phyloP scores from a whole-genome alignment of 441 rosid genomes.

The Heliophila coronopifolia region DNA sequence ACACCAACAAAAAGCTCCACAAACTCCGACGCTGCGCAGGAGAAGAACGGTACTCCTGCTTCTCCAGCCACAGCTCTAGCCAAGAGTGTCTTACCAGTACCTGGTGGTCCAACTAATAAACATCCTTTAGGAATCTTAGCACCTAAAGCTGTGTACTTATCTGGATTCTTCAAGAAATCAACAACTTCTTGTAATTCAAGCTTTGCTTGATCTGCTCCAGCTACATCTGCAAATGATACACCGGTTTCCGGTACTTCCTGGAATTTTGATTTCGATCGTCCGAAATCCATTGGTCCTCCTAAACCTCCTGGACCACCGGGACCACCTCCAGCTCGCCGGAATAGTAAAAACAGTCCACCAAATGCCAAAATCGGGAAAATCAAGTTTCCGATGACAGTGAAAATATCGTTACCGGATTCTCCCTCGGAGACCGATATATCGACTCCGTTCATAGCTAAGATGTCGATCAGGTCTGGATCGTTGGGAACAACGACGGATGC shows the following conservation, averaged over 20 bases:
- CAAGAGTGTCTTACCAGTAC: slow-evolving; percentile 77
- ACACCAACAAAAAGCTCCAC: slow-evolving; percentile 84
- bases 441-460: slow-evolving; percentile 85
- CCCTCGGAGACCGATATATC: slow-evolving; percentile 91
- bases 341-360: slow-evolving; percentile 74
- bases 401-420: slow-evolving; percentile 69
- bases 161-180: slow-evolving; percentile 88
- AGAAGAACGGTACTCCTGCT: slow-evolving; percentile 75
- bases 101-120: slow-evolving; percentile 85
- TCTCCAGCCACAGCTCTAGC: slow-evolving; percentile 88
- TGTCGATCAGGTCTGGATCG: slow-evolving; percentile 89
- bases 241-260: slow-evolving; percentile 98
- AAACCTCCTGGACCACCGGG: slow-evolving; percentile 90
- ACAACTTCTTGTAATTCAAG: slow-evolving; percentile 88
- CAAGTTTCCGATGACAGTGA: slow-evolving; percentile 65
- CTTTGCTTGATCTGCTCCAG: slow-evolving; percentile 91
- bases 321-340: slow-evolving; percentile 82
- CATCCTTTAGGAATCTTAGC: slow-evolving; percentile 95
- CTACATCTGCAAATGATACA: slow-evolving; percentile 78
- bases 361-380: slow-evolving; percentile 70
- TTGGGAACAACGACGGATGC: slow-evolving; percentile 74
- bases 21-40: slow-evolving; percentile 78
- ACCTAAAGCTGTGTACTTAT: slow-evolving; percentile 84
- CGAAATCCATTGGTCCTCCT: slow-evolving; percentile 95
- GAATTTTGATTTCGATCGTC: slow-evolving; percentile 82